Conservation (phyloP, 106 monocot species). For the Narthecium ossifragum region DNA sequence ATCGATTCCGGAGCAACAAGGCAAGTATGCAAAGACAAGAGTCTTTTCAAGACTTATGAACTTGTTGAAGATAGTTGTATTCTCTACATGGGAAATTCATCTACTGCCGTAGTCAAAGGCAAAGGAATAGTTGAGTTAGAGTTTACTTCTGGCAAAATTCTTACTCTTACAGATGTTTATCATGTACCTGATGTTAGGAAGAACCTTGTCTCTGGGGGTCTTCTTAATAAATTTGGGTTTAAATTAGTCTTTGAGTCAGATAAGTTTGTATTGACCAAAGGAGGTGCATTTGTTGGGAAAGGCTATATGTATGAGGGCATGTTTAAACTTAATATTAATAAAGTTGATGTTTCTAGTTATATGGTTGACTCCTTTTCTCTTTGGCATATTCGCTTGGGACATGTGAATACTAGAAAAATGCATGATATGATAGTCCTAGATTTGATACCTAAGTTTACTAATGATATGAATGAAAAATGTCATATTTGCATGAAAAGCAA, state of each 20-base stretch:
- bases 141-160: neutral
- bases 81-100: neutral
- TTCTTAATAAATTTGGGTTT: neutral
- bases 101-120: neutral
- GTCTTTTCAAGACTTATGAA: neutral
- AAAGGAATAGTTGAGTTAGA: neutral
- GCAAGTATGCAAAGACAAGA: too few species aligned
- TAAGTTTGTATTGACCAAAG: neutral
- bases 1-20: too few species aligned
- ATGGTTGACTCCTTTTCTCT: neutral
- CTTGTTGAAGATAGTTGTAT: neutral
- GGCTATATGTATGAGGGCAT: neutral
- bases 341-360: neutral
- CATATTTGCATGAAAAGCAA: neutral
- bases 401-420: neutral
- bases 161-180: neutral
- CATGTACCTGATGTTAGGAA: neutral
- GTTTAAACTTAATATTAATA: neutral
- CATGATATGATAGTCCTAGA: neutral
- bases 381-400: constrained; percentile 5
- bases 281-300: neutral
- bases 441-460: neutral
- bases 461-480: neutral
- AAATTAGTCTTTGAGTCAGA: neutral
- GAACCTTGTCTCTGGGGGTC: neutral